Evolutionary conservation across 345 rosid species (phyloP).

Genomic region (Schrenkiella parvula): DNA sequence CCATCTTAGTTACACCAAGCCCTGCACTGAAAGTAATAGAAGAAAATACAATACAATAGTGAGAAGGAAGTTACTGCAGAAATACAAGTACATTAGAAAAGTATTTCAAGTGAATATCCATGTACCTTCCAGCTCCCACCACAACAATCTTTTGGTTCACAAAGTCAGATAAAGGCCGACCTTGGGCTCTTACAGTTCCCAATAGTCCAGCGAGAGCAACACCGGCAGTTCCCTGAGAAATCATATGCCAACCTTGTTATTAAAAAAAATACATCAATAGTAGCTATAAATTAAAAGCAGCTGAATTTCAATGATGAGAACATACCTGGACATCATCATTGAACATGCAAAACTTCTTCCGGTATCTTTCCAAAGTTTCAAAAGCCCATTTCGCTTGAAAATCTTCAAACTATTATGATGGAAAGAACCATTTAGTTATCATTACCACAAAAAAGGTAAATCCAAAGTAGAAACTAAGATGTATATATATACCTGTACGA

Average conservation of each 20-base stretch:
- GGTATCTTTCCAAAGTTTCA: conserved; percentile 84
- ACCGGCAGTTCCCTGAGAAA: conserved; percentile 94
- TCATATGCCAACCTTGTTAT: neutral
- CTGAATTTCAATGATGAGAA: conserved; percentile 9
- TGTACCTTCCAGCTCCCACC: conserved; percentile 99
- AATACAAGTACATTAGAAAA: neutral
- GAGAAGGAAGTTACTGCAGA: conserved; percentile 8
- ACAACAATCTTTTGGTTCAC: conserved; percentile 94
- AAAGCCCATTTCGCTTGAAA: conserved; percentile 99
- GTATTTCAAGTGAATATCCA: conserved; percentile 9
- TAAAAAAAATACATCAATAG: neutral
- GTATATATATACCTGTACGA: conserved; percentile 67
- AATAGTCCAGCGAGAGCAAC: conserved; percentile 96
- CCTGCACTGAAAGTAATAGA: conserved; percentile 68
- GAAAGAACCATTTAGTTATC: conserved; percentile 31
- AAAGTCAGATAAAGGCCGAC: conserved; percentile 73
- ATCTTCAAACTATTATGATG: conserved; percentile 74
- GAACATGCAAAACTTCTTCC: conserved; percentile 90
- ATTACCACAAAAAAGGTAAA: conserved; percentile 7
- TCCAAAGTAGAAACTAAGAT: conserved; percentile 15
- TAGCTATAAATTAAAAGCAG: neutral
- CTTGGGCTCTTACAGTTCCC: conserved; percentile 96
- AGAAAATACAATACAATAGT: conserved; percentile 1
- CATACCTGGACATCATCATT: conserved; percentile 95
- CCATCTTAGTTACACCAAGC: conserved; percentile 89